Evolutionary conservation across 2,329 filamentous ascomycete genomes (phyloP).

Genomic region (Pseudogymnoascus verrucosus): DNA sequence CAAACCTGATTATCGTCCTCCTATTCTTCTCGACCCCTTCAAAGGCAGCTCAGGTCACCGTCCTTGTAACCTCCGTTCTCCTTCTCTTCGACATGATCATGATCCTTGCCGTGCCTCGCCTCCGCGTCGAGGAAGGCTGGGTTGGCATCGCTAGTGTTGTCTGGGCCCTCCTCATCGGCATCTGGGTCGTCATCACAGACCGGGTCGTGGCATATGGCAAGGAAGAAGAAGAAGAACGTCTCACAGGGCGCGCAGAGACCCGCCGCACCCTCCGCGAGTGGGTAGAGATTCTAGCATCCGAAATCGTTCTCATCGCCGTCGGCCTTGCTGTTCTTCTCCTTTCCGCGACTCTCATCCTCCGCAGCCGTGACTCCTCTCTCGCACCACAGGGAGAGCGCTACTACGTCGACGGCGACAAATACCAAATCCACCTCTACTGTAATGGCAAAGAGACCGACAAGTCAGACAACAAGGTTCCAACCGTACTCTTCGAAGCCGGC

Average conservation of each 20-base stretch:
- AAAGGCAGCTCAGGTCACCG: slow-evolving; percentile 66
- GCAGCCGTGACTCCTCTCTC: slow-evolving; percentile 70
- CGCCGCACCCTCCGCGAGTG: slow-evolving; percentile 77
- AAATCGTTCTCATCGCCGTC: slow-evolving; percentile 61
- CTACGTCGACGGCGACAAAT: slow-evolving; percentile 76
- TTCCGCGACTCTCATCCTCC: slow-evolving; percentile 71
- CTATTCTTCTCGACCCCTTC: slow-evolving; percentile 86
- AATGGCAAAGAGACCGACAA: slow-evolving; percentile 59
- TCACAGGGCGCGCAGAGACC: slow-evolving; percentile 83
- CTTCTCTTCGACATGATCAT: slow-evolving; percentile 71
- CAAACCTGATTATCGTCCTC: slow-evolving; percentile 67
- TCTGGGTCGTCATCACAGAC: slow-evolving; percentile 74
- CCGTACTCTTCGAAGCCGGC: slow-evolving; percentile 78
- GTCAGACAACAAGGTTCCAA: slow-evolving; percentile 55
- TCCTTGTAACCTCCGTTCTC: slow-evolving; percentile 57
- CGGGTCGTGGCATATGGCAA: slow-evolving; percentile 87
- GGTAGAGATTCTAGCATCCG: slow-evolving; percentile 69
- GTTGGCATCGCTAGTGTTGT: slow-evolving; percentile 78
- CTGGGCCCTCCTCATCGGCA: slow-evolving; percentile 71
- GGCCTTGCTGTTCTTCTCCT: slow-evolving; percentile 63
- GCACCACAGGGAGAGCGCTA: slow-evolving; percentile 66
- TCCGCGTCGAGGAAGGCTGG: slow-evolving; percentile 81
- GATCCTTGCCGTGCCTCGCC: slow-evolving; percentile 63
- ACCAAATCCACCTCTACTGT: slow-evolving; percentile 80
- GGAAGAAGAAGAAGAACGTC: slow-evolving; percentile 79